Evolutionary conservation across 129 eudicot species (phyloP), one percentile per base, ranked within the genome.

Genomic region (Artemisia annua): DNA sequence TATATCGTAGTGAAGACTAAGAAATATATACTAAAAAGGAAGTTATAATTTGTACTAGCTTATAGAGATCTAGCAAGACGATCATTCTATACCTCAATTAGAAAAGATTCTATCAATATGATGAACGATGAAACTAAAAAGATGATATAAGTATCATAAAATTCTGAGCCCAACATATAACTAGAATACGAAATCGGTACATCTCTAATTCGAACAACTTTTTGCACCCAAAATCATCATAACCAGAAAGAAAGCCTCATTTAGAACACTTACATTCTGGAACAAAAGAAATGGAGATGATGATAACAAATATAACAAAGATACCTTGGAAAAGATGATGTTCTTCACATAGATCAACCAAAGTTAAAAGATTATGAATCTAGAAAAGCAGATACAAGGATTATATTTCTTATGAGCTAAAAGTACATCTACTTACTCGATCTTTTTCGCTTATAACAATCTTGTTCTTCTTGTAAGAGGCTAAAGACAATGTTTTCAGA

Each of bases 241-340:
- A 15, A 15, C 60, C 56, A 43, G 11, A 62, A 60, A 11, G 44
- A 8, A 57, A 22, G 48, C 48, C 73, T 76, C 5, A n/a, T 22
- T 15, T 10, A 28, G 28, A 26, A n/a, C 26, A 49, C 17, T 2
- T 44, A 18, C 32, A 63, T 56, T 62, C 48, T 11, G 11, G 4
- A 39, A 11, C 7, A 11, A n/a, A 19, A 69, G 3, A 58, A 9
- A n/a, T 24, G 49, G 32, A 48, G 46, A 60, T 59, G 55, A 74
- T 32, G 26, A 72, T 43, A 54, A 76, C 56, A 65, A 66, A 66
- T 58, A 78, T 3, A 65, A 35, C 32, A 74, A 19, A 74, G 9
- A 60, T 73, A 77, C 81, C 70, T 69, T 62, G 71, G 12, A 80
- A 61, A 30, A 60, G 75, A 59, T 52, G 72, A 50, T 80, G 15